Conservation (phyloP, 148 eudicot species). For the Amaranthus hypochondriacus region DNA sequence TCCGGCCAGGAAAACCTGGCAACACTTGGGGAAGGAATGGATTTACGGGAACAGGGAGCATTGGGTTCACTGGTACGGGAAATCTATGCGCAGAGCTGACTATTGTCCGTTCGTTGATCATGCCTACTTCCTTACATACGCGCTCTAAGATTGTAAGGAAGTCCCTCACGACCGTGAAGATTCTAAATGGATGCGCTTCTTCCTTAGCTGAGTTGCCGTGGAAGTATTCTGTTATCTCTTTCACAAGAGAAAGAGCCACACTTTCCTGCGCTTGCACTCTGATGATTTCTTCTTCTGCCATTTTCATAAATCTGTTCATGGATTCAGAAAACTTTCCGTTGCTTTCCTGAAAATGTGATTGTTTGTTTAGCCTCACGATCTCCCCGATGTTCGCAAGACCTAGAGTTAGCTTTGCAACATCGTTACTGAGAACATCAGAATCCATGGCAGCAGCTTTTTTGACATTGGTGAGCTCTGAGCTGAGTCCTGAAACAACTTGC, state of each 20-base stretch:
- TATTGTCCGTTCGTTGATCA: slow-evolving; percentile 63
- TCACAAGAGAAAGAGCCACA: slow-evolving; percentile 79
- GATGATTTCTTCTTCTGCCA: slow-evolving; percentile 71
- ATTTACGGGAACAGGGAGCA: slow-evolving; percentile 49
- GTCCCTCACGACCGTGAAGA: slow-evolving; percentile 88
- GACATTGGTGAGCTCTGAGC: slow-evolving; percentile 74
- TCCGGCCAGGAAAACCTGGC: slow-evolving; percentile 40
- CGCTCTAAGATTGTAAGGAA: slow-evolving; percentile 67
- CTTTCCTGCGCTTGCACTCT: slow-evolving; percentile 82
- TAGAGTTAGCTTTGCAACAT: slow-evolving; percentile 55
- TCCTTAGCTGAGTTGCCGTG: slow-evolving; percentile 94
- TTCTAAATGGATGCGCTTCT: slow-evolving; percentile 97
- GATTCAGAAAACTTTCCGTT: slow-evolving; percentile 54
- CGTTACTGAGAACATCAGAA: slow-evolving; percentile 66
- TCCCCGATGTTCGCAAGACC: slow-evolving; percentile 64
- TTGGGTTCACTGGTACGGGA: slow-evolving; percentile 65
- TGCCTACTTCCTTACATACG: slow-evolving; percentile 93
- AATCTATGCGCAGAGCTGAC: slow-evolving; percentile 61
- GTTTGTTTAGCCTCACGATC: slow-evolving; percentile 41
- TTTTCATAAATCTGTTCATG: slow-evolving; percentile 57
- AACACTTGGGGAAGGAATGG: slow-evolving; percentile 51
- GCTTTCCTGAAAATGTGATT: slow-evolving; percentile 27
- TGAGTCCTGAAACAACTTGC: slow-evolving; percentile 66
- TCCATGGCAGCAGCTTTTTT: slow-evolving; percentile 95
- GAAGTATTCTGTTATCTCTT: slow-evolving; percentile 92